Evolutionary conservation across 208 protist species (phyloP), one percentile per base, ranked within the genome.

Genomic region (Wallacemonas sp.): DNA sequence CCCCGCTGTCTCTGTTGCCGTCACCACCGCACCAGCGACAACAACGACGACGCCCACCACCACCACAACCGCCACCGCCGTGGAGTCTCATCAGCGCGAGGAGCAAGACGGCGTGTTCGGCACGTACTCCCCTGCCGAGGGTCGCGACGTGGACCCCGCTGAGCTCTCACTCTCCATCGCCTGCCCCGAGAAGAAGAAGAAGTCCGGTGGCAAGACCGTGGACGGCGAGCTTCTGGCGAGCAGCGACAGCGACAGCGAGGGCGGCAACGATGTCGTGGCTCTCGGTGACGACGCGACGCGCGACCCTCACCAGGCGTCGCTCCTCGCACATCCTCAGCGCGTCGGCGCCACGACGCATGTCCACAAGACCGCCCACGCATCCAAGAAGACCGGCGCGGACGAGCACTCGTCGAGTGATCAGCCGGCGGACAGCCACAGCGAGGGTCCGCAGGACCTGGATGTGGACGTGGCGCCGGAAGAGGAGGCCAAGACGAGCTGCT

Each of bases 111-210:
- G 31, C 22, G 52, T 29, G 0, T 59, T 59, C 28, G 36, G 31
- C n/a, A 3, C 22, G 7, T 59, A 59, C 22, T 59, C 52, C 3
- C 52, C 52, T 14, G 52, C 52, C 3, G 52, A 59, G 39, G 52
- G 52, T 22, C 25, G 22, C n/a, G 52, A 59, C 3, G 31, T 42
- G 5, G 52, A 59, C n/a, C 29, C 31, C 16, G 5, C 26, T 20
- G 2, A 57, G 8, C n/a, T 50, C 22, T 50, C 44, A 22, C 49
- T 36, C 49, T 12, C 26, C 49, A 22, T n/a, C 7, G 4, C 31
- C 3, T 12, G 10, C 4, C 14, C 52, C 18, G 7, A 10, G 39
- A 0, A n/a, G 31, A 41, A 41, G 52, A 59, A 59, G 52, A 22
- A 18, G n/a, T 4, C 20, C 29, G 52, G 22, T 29, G 32, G 31